Evolutionary conservation across 345 rosid species (phyloP).

Genomic region (Eucalyptus lansdowneana): DNA sequence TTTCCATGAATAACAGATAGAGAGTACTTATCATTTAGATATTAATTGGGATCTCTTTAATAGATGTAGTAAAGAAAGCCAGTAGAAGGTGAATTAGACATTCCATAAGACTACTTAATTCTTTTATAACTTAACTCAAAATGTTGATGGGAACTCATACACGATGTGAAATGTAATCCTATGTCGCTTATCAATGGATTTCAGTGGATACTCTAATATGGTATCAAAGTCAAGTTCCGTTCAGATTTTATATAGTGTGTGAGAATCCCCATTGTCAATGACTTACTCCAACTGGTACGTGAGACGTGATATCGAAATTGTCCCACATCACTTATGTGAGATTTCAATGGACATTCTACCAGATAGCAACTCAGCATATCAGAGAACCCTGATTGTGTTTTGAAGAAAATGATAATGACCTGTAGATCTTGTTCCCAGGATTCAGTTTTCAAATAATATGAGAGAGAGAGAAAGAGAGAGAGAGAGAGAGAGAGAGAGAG

Average conservation of each 20-base stretch:
- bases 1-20: too few relatives aligned
- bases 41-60: too few relatives aligned
- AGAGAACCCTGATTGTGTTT: neutral
- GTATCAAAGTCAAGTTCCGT: neutral
- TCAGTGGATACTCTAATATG: neutral
- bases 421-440: neutral
- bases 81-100: neutral
- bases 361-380: neutral
- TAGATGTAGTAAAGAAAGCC: neutral
- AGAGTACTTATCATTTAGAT: too few relatives aligned
- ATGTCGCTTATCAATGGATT: neutral
- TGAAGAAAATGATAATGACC: neutral
- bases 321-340: neutral
- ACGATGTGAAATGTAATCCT: neutral
- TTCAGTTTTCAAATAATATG: neutral
- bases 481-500: neutral
- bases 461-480: neutral
- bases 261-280: neutral
- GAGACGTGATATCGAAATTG: neutral
- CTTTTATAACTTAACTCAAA: neutral
- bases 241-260: neutral
- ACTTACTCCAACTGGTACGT: neutral
- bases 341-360: neutral
- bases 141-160: too few relatives aligned
- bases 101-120: neutral